Percentiles rank a stretch among this genome's conserved stretches.
These are phyloP conservation scores for Fusarium duplospermum DNA, from an alignment of 2,329 filamentous ascomycete genomes.

Conservation along the genomic window DNA sequence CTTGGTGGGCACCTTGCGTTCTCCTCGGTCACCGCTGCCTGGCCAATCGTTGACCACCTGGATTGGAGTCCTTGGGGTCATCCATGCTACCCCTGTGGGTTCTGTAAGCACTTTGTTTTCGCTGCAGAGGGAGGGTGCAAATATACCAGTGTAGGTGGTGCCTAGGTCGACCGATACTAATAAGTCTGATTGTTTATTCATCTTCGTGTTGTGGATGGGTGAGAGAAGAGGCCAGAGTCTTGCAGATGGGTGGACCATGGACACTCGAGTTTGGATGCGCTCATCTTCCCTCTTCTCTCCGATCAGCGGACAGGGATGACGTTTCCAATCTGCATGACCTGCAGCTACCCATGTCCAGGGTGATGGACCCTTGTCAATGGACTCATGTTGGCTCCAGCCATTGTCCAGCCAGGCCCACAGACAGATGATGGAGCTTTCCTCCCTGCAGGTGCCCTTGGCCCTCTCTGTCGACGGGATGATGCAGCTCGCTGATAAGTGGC, in stretches of 20 bases:
- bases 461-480: not conserved
- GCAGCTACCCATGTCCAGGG: not conserved
- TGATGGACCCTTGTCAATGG: not conserved
- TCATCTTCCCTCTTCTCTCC: not conserved
- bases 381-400: not conserved
- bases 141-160: not conserved
- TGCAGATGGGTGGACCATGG: not conserved
- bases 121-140: not conserved
- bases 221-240: not conserved
- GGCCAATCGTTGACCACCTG: conserved; percentile 65
- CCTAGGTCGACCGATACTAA: not conserved
- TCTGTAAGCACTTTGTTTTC: not conserved
- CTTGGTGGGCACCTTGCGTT: conserved; percentile 65
- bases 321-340: not conserved
- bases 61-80: conserved; percentile 54
- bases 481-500: not conserved
- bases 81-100: conserved; percentile 48
- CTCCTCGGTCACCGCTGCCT: conserved; percentile 60
- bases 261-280: not conserved
- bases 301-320: not conserved
- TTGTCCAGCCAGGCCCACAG: not conserved
- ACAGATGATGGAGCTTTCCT: not conserved
- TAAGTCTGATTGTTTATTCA: not conserved
- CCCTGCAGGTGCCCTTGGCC: not conserved
- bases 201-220: not conserved